phyloP scores from a whole-genome alignment of 2,329 filamentous ascomycete genomes.

The Fusarium falciforme region DNA sequence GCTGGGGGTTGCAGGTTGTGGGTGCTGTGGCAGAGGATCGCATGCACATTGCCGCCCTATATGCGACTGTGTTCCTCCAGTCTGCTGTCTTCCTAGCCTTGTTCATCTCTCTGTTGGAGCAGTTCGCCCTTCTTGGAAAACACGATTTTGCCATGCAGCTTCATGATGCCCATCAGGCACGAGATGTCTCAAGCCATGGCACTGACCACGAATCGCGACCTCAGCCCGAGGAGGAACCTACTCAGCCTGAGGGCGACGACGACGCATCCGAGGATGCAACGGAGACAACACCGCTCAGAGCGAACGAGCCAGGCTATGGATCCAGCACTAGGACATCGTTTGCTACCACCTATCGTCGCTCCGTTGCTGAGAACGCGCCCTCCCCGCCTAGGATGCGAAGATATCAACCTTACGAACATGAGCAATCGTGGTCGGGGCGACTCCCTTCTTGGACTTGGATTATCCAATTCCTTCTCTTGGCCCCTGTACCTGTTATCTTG shows the following conservation, averaged over 20 bases:
- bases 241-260: conserved; percentile 23
- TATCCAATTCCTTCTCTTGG: conserved; percentile 83
- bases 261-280: conserved; percentile 52
- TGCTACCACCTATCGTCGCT: conserved; percentile 66
- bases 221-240: conserved; percentile 37
- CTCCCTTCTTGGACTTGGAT: conserved; percentile 90
- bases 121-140: conserved; percentile 81
- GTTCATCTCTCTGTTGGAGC: conserved; percentile 80
- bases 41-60: conserved; percentile 78
- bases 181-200: conserved; percentile 50
- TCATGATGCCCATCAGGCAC: conserved; percentile 60
- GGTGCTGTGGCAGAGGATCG: conserved; percentile 82
- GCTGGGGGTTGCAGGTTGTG: conserved; percentile 78
- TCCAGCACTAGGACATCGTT: conserved; percentile 61
- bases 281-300: conserved; percentile 66
- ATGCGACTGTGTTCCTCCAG: conserved; percentile 85
- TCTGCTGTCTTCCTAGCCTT: conserved; percentile 79
- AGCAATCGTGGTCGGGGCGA: conserved; percentile 86
- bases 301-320: conserved; percentile 49
- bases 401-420: conserved; percentile 68
- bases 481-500: conserved; percentile 81
- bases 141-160: conserved; percentile 72
- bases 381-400: conserved; percentile 38
- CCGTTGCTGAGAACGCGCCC: conserved; percentile 50
- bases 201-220: conserved; percentile 23